Conservation (phyloP, 495 filamentous ascomycete species). For the Chaetomium tenue region DNA sequence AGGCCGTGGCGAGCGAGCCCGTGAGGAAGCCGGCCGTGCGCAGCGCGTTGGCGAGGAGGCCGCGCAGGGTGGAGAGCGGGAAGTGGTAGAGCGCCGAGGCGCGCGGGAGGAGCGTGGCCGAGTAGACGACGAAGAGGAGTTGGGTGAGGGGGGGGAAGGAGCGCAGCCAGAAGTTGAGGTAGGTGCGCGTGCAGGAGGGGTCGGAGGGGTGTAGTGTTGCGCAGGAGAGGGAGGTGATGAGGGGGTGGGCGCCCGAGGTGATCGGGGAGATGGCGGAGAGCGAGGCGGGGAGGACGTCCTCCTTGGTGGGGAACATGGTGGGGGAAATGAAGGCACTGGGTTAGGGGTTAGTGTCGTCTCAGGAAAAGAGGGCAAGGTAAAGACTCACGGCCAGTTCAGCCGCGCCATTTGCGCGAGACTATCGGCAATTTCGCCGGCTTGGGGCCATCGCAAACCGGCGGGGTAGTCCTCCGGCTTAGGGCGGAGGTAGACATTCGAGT, state of each 20-base stretch:
- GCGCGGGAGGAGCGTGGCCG: slow-evolving; percentile 62
- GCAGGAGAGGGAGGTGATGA: slow-evolving; percentile 78
- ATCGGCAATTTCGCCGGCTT: slow-evolving; percentile 72
- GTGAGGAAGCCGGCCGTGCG: slow-evolving; percentile 72
- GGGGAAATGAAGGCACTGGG: slow-evolving; percentile 68
- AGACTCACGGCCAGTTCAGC: slow-evolving; percentile 78
- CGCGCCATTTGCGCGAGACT: slow-evolving; percentile 75
- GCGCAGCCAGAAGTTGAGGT: slow-evolving; percentile 75
- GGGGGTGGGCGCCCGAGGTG: slow-evolving; percentile 78
- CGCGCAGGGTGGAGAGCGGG: slow-evolving; percentile 64
- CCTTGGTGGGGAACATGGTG: slow-evolving; percentile 73
- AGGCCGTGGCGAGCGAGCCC: slow-evolving; percentile 72
- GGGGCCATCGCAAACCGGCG: slow-evolving; percentile 66
- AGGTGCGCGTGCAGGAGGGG: slow-evolving; percentile 81
- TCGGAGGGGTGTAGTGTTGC: slow-evolving; percentile 86
- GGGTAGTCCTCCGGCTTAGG: slow-evolving; percentile 68
- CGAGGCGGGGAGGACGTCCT: slow-evolving; percentile 60
- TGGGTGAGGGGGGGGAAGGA: slow-evolving; percentile 76
- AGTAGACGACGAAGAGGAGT: slow-evolving; percentile 68
- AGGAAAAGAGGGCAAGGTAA: background rate
- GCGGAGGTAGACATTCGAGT: slow-evolving; percentile 76
- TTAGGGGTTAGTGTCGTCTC: slow-evolving; percentile 36
- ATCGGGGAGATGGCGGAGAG: slow-evolving; percentile 72
- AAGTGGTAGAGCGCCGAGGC: slow-evolving; percentile 62
- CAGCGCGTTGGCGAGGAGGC: slow-evolving; percentile 60